phyloP scores from a whole-genome alignment of 139 green algal species.

The Chlamydomonas incerta region DNA sequence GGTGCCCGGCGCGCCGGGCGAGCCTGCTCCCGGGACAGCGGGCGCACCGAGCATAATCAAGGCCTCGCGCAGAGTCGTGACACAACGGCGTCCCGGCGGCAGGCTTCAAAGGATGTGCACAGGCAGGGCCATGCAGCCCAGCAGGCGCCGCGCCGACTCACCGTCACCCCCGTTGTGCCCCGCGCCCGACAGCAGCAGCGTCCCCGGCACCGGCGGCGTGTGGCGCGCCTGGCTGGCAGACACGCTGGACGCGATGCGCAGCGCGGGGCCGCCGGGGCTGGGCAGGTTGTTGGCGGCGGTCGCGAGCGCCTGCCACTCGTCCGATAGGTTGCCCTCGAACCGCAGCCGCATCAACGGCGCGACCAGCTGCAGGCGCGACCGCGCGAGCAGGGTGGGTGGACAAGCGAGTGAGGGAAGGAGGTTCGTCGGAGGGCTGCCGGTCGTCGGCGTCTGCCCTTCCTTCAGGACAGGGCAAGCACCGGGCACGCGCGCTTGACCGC shows the following conservation, averaged over 20 bases:
- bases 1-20: not conserved
- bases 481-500: too few species aligned
- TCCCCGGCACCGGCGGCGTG: not conserved
- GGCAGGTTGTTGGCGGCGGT: slow-evolving; percentile 38
- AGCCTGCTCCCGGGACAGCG: not conserved
- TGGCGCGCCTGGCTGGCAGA: slow-evolving; percentile 18
- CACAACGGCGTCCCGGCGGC: too few species aligned
- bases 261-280: slow-evolving; percentile 17
- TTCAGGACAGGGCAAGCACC: too few species aligned
- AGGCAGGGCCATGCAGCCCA: too few species aligned
- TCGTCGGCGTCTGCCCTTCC: too few species aligned
- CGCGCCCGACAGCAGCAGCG: not conserved
- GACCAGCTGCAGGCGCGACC: not conserved
- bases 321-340: slow-evolving; percentile 22
- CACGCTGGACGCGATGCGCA: slow-evolving; percentile 29
- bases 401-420: not conserved
- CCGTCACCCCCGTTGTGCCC: too few species aligned
- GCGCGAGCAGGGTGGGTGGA: not conserved
- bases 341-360: slow-evolving; percentile 19
- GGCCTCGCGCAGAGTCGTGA: too few species aligned
- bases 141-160: too few species aligned
- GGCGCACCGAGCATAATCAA: too few species aligned
- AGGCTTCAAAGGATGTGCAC: too few species aligned
- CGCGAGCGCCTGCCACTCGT: slow-evolving; percentile 34
- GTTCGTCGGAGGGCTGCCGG: not conserved